Conservation (phyloP, 2,329 filamentous ascomycete species). For the Diaporthe ampelina region DNA sequence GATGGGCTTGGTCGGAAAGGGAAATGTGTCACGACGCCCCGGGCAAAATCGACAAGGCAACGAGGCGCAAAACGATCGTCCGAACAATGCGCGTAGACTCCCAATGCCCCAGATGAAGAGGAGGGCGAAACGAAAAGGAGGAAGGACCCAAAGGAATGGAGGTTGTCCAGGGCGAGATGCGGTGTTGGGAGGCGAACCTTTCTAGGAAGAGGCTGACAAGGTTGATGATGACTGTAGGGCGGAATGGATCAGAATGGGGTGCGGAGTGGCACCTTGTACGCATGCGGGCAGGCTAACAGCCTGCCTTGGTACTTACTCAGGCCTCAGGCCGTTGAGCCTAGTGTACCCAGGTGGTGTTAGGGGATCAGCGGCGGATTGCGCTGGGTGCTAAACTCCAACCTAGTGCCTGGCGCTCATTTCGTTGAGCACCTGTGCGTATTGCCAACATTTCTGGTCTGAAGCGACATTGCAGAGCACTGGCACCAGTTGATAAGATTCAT, state of each 20-base stretch:
- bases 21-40: conserved; percentile 35
- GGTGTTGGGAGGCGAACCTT: conserved; percentile 21
- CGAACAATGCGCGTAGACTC: not conserved
- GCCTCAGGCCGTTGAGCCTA: conserved; percentile 4
- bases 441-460: not conserved
- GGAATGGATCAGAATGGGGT: not conserved
- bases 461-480: not conserved
- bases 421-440: not conserved
- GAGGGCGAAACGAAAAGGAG: conserved; percentile 20
- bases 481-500: not conserved
- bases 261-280: conserved; percentile 1
- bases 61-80: conserved; percentile 9
- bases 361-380: not conserved
- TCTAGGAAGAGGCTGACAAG: conserved; percentile 5
- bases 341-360: not conserved
- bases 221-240: conserved; percentile 17
- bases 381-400: not conserved
- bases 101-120: not conserved
- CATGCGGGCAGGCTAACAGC: conserved; percentile 18
- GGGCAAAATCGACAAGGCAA: not conserved
- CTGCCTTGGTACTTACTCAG: too few species aligned
- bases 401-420: not conserved
- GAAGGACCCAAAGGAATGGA: conserved; percentile 1
- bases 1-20: conserved; percentile 3
- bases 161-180: conserved; percentile 17